Base-by-base conservation (phyloP, 495 filamentous ascomycete genomes). In the Annulohypoxylon stygium region DNA sequence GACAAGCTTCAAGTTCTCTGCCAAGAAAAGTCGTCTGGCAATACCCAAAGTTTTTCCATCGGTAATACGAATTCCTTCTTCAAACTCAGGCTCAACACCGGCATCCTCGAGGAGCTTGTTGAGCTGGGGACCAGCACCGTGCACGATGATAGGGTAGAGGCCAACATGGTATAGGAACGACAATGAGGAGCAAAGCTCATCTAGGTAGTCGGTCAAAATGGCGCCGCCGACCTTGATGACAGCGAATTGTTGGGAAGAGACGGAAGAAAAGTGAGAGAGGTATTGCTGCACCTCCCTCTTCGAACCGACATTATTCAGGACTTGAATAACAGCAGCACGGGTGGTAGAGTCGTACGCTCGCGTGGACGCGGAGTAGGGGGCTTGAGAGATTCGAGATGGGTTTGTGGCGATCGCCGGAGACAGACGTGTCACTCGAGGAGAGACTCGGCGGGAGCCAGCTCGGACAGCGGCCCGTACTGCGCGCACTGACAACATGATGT, bases 161-260 rank as follows among this genome's bases (percentile, higher is more conserved):
- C 97, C 96, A 81, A 98, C 93, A 86, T 96, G 92, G 85, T 97
- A 95, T 33, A 99, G 89, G 84, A 97, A 97, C 16, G 93, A 92
- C 65, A 99, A 86, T 8, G 93, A 93, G 39, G 91, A 92, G 72
- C 93, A 96, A 59, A 99, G 87, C 50, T 92, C 92, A 79, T 97
- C 91, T 26, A 97, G 86, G 81, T 97, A 93, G 80, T 98, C 95
- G 67, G 95, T 97, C 75, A 99, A 90, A 76, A 98, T 98, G 59
- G 97, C 96, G 59, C 96, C 96, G 23, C 96, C 96, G 60, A 99
- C 97, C 86, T 99, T 99, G 81, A 99, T 98, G 59, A 99, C 96
- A 74, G 96, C 96, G 81, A 99, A 99, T 78, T 97, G 94, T 86
- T 98, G 95, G 4, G 93, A 97, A 23, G 95, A 97, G 54, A 98